Conservation (phyloP, 306 rosid species). For the Leucaena leucocephala region DNA sequence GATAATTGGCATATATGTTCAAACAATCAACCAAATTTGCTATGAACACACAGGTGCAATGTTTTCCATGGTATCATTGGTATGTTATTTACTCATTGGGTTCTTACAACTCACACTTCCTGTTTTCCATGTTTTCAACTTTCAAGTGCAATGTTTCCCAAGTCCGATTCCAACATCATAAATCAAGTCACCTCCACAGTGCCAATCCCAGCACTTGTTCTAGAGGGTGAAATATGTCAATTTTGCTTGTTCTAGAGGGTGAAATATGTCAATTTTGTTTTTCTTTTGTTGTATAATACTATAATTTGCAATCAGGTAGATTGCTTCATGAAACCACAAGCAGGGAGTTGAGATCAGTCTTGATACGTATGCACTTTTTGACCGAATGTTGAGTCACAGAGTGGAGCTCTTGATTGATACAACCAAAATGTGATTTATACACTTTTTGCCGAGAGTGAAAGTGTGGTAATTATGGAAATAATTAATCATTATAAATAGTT, state of each 20-base stretch:
- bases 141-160: not conserved
- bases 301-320: not conserved
- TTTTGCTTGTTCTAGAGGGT: not conserved
- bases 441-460: too few species aligned
- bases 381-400: not conserved
- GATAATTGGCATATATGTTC: not conserved
- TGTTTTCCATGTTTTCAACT: not conserved
- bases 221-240: not conserved
- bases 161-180: not conserved
- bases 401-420: not conserved
- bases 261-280: not conserved
- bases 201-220: not conserved
- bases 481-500: too few species aligned
- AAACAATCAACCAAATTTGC: constrained; percentile 4
- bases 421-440: not conserved
- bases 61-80: not conserved
- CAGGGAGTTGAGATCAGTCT: not conserved
- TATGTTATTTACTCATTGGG: not conserved
- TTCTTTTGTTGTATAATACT: not conserved
- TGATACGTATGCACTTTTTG: not conserved
- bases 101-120: not conserved
- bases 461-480: too few species aligned
- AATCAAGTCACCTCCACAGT: not conserved
- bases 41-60: not conserved
- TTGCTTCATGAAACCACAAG: not conserved